Conservation (phyloP, 257 asterid species). For the Cordia subcordata region DNA sequence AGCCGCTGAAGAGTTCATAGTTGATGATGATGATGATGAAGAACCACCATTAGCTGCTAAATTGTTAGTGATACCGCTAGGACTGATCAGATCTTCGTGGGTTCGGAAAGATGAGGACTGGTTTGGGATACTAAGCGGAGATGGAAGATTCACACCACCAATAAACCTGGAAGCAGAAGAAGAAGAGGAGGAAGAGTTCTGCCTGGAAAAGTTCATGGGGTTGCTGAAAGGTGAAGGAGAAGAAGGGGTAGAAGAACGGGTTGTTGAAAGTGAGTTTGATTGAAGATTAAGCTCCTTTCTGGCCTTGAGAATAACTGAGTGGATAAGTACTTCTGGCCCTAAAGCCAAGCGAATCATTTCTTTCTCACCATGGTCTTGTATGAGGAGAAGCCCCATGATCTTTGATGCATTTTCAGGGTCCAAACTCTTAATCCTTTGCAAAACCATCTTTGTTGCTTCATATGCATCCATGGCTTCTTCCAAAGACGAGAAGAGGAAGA, state of each 20-base stretch:
- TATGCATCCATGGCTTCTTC: constrained; percentile 52
- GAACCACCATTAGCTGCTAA: constrained; percentile 6
- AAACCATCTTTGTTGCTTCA: constrained; percentile 78
- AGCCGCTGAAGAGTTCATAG: constrained; percentile 46
- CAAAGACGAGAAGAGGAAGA: too few species aligned
- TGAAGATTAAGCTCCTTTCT: constrained; percentile 44
- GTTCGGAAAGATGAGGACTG: constrained; percentile 28
- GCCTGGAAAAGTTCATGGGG: constrained; percentile 7
- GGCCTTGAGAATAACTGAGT: constrained; percentile 48
- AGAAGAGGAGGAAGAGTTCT: constrained; percentile 11
- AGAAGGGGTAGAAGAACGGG: constrained; percentile 40
- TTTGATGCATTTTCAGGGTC: constrained; percentile 76
- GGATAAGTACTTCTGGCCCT: constrained; percentile 55
- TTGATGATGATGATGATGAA: not conserved
- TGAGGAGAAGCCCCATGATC: constrained; percentile 63
- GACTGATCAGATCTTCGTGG: constrained; percentile 36
- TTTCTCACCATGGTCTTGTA: constrained; percentile 79
- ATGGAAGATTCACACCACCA: constrained; percentile 39
- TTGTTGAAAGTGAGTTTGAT: constrained; percentile 26
- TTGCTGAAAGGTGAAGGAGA: constrained; percentile 17
- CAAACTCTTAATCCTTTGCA: constrained; percentile 51
- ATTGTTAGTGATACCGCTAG: constrained; percentile 22
- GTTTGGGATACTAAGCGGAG: constrained; percentile 47
- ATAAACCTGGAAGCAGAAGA: constrained; percentile 26
- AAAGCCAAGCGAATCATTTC: constrained; percentile 75